These are phyloP conservation scores for Trichoderma reesei DNA, from an alignment of 495 filamentous ascomycete species.

Conservation along the genomic window DNA sequence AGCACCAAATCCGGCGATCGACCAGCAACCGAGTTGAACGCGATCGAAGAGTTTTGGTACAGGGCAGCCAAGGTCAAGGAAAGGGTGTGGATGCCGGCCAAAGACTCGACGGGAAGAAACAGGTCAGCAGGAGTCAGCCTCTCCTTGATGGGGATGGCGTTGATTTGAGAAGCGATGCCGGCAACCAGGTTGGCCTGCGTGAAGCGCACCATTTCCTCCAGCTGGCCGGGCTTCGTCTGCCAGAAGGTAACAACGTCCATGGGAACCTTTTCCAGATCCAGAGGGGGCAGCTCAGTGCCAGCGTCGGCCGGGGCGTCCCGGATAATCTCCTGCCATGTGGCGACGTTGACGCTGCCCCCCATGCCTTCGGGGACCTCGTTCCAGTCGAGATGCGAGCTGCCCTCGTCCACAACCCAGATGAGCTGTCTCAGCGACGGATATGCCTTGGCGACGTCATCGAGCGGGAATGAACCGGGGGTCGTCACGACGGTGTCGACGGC, in stretches of 20 bases:
- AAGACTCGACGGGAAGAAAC: constrained; percentile 78
- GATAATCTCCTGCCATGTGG: constrained; percentile 80
- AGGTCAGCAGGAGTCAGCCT: constrained; percentile 64
- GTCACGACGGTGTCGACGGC: constrained; percentile 75
- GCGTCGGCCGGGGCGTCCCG: constrained; percentile 45
- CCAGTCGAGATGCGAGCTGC: constrained; percentile 85
- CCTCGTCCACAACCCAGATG: constrained; percentile 88
- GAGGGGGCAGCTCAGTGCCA: constrained; percentile 34
- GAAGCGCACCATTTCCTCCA: constrained; percentile 66
- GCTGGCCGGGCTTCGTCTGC: constrained; percentile 39
- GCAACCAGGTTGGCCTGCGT: constrained; percentile 70
- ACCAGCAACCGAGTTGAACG: constrained; percentile 78
- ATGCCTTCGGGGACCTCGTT: constrained; percentile 68
- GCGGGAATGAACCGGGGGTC: constrained; percentile 76
- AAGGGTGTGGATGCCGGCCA: constrained; percentile 70
- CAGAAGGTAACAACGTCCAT: constrained; percentile 52
- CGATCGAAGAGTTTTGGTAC: constrained; percentile 72
- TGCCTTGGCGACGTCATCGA: constrained; percentile 57
- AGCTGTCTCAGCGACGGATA: constrained; percentile 65
- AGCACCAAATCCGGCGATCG: constrained; percentile 56
- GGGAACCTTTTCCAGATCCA: constrained; percentile 36
- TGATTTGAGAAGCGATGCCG: constrained; percentile 66
- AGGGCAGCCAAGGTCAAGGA: constrained; percentile 74
- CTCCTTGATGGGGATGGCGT: constrained; percentile 61
- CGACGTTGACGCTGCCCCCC: constrained; percentile 60